Conservation (phyloP, 2,329 filamentous ascomycete species). For the Ascochyta pisi region DNA sequence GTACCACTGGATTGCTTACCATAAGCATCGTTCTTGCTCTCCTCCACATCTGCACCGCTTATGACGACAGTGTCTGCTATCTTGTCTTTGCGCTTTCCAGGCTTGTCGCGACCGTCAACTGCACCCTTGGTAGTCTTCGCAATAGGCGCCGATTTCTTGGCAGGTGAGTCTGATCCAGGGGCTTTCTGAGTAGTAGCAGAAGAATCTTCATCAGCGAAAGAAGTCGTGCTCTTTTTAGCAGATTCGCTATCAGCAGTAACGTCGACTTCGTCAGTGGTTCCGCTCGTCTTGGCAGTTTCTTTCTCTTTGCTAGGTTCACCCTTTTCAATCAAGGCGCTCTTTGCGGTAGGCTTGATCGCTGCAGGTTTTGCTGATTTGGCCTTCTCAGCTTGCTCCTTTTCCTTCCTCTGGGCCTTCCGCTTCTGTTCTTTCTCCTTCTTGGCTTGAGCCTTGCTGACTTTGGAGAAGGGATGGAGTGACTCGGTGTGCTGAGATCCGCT, state of each 20-base stretch:
- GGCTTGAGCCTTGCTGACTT: conserved; percentile 34
- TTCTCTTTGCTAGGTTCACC: neutral
- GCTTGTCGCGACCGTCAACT: conserved; percentile 1
- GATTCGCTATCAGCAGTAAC: neutral
- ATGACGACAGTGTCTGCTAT: neutral
- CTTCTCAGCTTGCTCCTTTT: conserved; percentile 27
- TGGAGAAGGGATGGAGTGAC: conserved; percentile 41
- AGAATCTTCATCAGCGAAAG: too few species aligned
- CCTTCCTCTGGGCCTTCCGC: conserved; percentile 46
- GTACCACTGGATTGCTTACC: conserved; percentile 23
- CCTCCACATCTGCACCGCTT: neutral
- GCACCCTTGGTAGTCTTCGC: neutral
- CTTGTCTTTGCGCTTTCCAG: conserved; percentile 12
- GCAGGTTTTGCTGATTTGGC: conserved; percentile 14
- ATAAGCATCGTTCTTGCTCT: conserved; percentile 1
- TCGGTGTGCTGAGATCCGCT: conserved; percentile 35
- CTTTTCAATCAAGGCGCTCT: neutral
- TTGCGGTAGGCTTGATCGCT: conserved; percentile 3
- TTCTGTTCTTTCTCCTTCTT: conserved; percentile 46
- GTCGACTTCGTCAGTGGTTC: neutral
- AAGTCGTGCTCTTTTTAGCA: neutral
- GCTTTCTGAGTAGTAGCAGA: neutral
- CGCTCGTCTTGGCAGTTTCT: neutral
- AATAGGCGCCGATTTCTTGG: neutral
- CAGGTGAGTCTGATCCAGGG: neutral